phyloP scores from a whole-genome alignment of 495 filamentous ascomycete species.

The Daldinia grandis region DNA sequence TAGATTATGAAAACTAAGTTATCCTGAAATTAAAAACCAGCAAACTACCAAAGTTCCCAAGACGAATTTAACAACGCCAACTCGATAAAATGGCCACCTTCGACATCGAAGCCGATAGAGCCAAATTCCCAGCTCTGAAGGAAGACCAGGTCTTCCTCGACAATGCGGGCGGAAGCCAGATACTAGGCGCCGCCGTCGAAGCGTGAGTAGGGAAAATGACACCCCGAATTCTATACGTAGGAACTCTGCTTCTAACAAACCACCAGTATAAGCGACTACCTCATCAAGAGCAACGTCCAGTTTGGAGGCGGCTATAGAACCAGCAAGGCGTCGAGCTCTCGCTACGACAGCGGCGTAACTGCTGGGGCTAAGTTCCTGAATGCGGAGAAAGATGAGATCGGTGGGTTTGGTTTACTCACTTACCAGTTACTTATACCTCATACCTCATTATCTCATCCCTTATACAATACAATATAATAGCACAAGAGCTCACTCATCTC shows the following conservation, averaged over 20 bases:
- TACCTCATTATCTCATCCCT: too few species aligned
- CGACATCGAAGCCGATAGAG: conserved; percentile 62
- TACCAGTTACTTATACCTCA: not conserved
- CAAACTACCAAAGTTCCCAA: not conserved
- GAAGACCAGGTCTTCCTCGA: conserved; percentile 75
- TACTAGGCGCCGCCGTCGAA: conserved; percentile 68
- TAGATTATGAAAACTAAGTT: not conserved
- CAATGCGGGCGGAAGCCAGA: conserved; percentile 78
- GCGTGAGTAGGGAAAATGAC: conserved; percentile 57
- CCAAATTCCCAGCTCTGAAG: conserved; percentile 70
- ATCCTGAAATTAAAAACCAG: not conserved
- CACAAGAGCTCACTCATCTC: too few species aligned
- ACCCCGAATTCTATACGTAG: not conserved
- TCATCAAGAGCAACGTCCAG: conserved; percentile 74
- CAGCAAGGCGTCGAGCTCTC: conserved; percentile 61
- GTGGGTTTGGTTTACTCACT: conserved; percentile 42
- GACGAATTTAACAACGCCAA: too few species aligned
- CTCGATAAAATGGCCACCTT: conserved; percentile 43
- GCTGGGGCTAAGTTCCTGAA: conserved; percentile 75
- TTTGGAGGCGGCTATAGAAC: conserved; percentile 71
- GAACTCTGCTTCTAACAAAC: not conserved
- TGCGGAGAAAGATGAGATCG: conserved; percentile 67
- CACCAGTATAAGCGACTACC: conserved; percentile 68
- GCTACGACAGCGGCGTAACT: conserved; percentile 62
- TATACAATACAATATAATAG: too few species aligned